phyloP scores from a whole-genome alignment of 2,329 filamentous ascomycete genomes.

The Fusarium humuli region DNA sequence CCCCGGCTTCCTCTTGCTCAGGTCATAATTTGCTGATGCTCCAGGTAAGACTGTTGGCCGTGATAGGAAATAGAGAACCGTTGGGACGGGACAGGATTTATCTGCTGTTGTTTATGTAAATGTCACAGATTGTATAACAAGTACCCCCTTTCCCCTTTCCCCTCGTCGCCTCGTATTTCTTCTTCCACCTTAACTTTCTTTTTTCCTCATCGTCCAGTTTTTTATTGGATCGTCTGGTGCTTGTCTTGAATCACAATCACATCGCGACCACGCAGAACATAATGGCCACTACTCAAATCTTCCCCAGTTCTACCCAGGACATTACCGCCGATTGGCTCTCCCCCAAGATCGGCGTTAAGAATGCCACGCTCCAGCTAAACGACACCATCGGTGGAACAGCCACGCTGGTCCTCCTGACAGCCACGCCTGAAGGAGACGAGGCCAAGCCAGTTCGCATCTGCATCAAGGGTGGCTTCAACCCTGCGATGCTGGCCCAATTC shows the following conservation, averaged over 20 bases:
- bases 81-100: not conserved
- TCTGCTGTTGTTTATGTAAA: not conserved
- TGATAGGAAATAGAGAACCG: not conserved
- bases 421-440: not conserved
- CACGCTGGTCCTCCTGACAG: constrained; percentile 10
- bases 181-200: not conserved
- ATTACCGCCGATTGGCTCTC: constrained; percentile 18
- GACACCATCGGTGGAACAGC: constrained; percentile 15
- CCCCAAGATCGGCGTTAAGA: constrained; percentile 14
- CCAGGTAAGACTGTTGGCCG: not conserved
- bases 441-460: constrained; percentile 3
- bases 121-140: not conserved
- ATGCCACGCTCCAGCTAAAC: constrained; percentile 19
- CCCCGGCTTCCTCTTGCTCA: not conserved
- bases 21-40: not conserved
- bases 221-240: not conserved
- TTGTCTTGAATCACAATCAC: not conserved
- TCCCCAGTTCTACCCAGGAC: constrained; percentile 8
- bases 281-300: not conserved
- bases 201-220: not conserved
- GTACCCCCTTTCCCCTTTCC: constrained; percentile 1
- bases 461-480: constrained; percentile 27
- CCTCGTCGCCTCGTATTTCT: not conserved
- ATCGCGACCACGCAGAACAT: not conserved
- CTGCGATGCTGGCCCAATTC: constrained; percentile 8